These are phyloP conservation scores for Globisporangium okanoganense DNA, from an alignment of 352 stramenopile genomes.

Conservation along the genomic window DNA sequence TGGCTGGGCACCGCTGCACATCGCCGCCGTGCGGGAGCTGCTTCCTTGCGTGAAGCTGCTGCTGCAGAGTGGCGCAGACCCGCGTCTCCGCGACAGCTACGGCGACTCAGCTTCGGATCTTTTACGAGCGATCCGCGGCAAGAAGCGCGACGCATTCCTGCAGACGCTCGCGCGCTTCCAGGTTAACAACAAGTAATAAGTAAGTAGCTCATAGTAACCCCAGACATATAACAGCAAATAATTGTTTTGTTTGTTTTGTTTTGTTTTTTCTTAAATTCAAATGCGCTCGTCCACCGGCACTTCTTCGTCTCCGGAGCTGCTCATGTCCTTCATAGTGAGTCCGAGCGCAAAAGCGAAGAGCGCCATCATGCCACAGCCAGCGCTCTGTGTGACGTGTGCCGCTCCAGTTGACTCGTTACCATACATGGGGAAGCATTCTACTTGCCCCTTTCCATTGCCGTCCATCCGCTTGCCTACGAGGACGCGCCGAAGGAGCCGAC, in stretches of 20 bases:
- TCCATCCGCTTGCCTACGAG: conserved; percentile 39
- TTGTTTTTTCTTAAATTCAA: not conserved
- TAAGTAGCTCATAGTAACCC: too few relatives aligned
- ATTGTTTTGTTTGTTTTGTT: not conserved
- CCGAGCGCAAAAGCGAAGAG: not conserved
- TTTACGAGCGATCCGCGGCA: conserved; percentile 30
- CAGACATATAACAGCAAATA: too few relatives aligned
- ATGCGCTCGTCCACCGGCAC: not conserved
- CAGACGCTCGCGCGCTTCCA: conserved; percentile 34
- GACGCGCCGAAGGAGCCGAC: conserved; percentile 82
- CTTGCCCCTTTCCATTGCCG: not conserved
- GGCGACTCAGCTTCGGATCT: conserved; percentile 48
- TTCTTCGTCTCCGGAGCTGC: not conserved
- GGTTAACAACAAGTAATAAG: not conserved
- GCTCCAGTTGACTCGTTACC: conserved; percentile 10
- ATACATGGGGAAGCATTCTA: conserved; percentile 1
- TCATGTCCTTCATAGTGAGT: not conserved
- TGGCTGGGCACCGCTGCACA: conserved; percentile 64
- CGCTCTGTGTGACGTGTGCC: not conserved
- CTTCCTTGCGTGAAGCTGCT: conserved; percentile 46
- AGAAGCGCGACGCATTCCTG: conserved; percentile 40
- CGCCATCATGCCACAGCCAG: not conserved
- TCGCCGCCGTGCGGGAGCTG: conserved; percentile 50
- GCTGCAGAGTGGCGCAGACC: conserved; percentile 33
- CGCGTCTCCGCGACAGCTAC: conserved; percentile 42